Percentiles rank a stretch among this genome's conserved stretches.
Evolutionary conservation across 768 basidiomycete genomes (phyloP).

Genomic region (Podaxis sp.): DNA sequence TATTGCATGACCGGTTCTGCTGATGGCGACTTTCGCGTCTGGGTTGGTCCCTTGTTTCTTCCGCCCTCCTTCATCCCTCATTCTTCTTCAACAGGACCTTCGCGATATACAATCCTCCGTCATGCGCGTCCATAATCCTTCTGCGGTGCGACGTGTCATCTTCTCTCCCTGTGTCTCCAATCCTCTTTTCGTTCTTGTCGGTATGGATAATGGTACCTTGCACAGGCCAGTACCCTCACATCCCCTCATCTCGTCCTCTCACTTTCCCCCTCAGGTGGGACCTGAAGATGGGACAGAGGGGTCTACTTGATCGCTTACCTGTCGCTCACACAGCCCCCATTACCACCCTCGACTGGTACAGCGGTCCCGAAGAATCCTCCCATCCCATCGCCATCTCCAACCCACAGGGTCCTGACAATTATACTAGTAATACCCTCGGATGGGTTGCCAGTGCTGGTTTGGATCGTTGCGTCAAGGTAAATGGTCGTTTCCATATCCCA

Average conservation of each 20-base stretch:
- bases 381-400: constrained; percentile 17
- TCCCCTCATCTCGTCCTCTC: neutral
- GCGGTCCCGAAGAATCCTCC: constrained; percentile 16
- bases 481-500: constrained; percentile 8
- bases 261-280: constrained; percentile 57
- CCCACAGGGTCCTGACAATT: constrained; percentile 20
- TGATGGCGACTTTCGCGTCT: constrained; percentile 77
- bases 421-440: constrained; percentile 41
- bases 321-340: constrained; percentile 75
- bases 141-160: constrained; percentile 63
- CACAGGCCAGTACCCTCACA: constrained; percentile 45
- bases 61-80: too few relatives aligned
- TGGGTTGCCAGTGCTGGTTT: constrained; percentile 82
- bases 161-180: constrained; percentile 67
- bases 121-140: constrained; percentile 69
- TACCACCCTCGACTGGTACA: constrained; percentile 72
- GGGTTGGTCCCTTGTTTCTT: constrained; percentile 46
- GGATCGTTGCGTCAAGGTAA: constrained; percentile 76
- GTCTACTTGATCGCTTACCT: constrained; percentile 66
- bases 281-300: constrained; percentile 72
- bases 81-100: constrained; percentile 53
- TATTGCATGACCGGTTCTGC: constrained; percentile 81
- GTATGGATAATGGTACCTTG: constrained; percentile 69
- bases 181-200: constrained; percentile 67
- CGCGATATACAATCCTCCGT: constrained; percentile 67